Evolutionary conservation across 306 rosid genomes (phyloP).

Genomic region (Quercus bicolor): DNA sequence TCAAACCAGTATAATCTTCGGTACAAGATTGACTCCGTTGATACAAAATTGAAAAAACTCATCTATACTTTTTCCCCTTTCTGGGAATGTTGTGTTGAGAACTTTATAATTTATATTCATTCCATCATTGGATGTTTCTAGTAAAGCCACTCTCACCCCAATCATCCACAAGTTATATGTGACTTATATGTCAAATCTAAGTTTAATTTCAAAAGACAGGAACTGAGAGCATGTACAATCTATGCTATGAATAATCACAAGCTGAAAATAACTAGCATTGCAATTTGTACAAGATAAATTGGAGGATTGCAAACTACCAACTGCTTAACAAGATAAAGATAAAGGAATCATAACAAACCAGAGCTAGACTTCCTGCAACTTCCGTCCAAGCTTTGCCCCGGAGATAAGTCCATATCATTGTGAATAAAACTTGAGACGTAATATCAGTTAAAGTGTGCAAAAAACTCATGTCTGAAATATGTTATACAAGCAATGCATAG

Average conservation of each 20-base stretch:
- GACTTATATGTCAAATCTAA: too few relatives aligned
- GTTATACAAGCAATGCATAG: too few relatives aligned
- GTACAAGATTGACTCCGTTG: too few relatives aligned
- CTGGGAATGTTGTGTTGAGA: not conserved
- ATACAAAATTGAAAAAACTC: not conserved
- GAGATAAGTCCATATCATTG: conserved; percentile 66
- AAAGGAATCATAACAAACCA: conserved; percentile 35
- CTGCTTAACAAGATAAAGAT: conserved; percentile 2
- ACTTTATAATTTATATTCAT: not conserved
- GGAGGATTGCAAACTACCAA: not conserved
- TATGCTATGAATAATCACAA: not conserved
- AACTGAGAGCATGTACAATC: not conserved
- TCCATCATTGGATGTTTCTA: not conserved
- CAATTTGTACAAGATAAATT: not conserved
- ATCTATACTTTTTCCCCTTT: not conserved
- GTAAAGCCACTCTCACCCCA: not conserved
- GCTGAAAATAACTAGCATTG: not conserved
- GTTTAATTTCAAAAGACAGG: too few relatives aligned
- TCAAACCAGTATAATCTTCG: too few relatives aligned
- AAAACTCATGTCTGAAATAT: not conserved
- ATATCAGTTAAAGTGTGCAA: too few relatives aligned
- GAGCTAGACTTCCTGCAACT: conserved; percentile 78
- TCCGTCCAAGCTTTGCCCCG: conserved; percentile 63
- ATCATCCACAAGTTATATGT: not conserved
- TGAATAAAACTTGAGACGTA: conserved; percentile 52